Conservation (phyloP, 106 monocot genomes). For the Acanthochlamys bracteata region DNA sequence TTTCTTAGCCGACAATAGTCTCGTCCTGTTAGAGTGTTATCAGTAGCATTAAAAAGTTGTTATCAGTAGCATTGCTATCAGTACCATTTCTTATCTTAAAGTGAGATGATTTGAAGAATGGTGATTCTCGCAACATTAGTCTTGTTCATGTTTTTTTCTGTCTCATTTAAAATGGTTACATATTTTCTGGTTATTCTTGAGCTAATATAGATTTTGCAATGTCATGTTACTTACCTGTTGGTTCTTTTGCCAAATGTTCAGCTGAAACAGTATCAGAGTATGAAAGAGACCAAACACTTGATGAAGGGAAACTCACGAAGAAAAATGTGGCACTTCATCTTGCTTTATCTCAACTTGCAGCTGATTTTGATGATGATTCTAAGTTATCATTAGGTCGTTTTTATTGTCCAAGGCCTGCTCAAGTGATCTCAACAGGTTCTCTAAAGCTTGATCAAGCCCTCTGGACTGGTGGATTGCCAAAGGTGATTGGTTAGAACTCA, state of each 20-base stretch:
- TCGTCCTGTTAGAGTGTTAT: too few species aligned
- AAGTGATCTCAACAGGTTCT: conserved; percentile 72
- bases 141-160: too few species aligned
- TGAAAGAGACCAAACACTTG: conserved; percentile 51
- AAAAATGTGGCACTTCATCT: conserved; percentile 57
- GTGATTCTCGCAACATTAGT: too few species aligned
- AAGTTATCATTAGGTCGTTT: conserved; percentile 62
- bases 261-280: conserved; percentile 45
- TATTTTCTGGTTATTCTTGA: too few species aligned
- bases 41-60: too few species aligned
- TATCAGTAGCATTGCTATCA: too few species aligned
- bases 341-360: conserved; percentile 63
- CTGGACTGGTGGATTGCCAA: conserved; percentile 85
- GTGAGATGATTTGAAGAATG: too few species aligned
- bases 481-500: conserved; percentile 27
- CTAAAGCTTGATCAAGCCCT: conserved; percentile 85
- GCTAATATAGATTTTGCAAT: too few species aligned
- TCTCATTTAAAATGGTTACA: too few species aligned
- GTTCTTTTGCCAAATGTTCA: conserved; percentile 12
- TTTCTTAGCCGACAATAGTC: too few species aligned
- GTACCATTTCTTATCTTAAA: too few species aligned
- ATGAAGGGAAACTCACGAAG: conserved; percentile 26
- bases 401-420: conserved; percentile 31
- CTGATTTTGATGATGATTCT: conserved; percentile 78
- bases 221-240: too few species aligned